Percentiles rank a stretch among this genome's conserved stretches.
Evolutionary conservation across 2,329 filamentous ascomycete species (phyloP).

Genomic region (Emergomyces pasteurianus): DNA sequence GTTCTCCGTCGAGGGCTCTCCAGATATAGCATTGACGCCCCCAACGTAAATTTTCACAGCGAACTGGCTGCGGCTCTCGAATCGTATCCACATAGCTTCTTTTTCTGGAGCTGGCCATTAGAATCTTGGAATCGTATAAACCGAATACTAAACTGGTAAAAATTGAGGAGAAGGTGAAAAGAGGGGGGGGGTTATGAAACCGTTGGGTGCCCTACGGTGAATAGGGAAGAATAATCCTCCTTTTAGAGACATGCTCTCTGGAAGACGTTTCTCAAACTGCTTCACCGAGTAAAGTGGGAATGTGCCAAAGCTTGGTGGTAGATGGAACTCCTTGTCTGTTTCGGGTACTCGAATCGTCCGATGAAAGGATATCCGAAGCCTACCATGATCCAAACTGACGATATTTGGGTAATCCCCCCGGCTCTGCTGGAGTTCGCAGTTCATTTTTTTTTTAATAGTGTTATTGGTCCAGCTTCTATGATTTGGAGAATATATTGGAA

Average conservation of each 20-base stretch:
- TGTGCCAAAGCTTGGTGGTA: conserved; percentile 27
- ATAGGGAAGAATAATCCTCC: conserved; percentile 39
- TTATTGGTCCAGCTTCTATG: neutral
- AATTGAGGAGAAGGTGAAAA: too few species aligned
- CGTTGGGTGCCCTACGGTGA: conserved; percentile 17
- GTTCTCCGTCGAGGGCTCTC: conserved; percentile 19
- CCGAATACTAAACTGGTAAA: too few species aligned
- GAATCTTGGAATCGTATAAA: neutral
- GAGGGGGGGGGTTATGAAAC: conserved; percentile 4
- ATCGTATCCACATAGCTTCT: conserved; percentile 35
- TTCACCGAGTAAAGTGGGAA: conserved; percentile 31
- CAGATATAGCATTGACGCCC: conserved; percentile 33
- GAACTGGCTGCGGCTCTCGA: conserved; percentile 18
- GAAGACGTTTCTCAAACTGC: conserved; percentile 23
- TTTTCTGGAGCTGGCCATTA: conserved; percentile 14
- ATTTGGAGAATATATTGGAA: neutral
- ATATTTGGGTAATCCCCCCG: neutral
- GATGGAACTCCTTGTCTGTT: conserved; percentile 16
- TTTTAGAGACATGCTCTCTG: conserved; percentile 24
- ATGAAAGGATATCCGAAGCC: conserved; percentile 25
- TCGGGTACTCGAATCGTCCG: conserved; percentile 37
- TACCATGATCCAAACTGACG: neutral
- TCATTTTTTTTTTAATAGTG: neutral
- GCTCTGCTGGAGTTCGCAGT: neutral
- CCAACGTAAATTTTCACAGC: conserved; percentile 31